phyloP scores from a whole-genome alignment of 129 eudicot species.

The Artemisia tridentata region DNA sequence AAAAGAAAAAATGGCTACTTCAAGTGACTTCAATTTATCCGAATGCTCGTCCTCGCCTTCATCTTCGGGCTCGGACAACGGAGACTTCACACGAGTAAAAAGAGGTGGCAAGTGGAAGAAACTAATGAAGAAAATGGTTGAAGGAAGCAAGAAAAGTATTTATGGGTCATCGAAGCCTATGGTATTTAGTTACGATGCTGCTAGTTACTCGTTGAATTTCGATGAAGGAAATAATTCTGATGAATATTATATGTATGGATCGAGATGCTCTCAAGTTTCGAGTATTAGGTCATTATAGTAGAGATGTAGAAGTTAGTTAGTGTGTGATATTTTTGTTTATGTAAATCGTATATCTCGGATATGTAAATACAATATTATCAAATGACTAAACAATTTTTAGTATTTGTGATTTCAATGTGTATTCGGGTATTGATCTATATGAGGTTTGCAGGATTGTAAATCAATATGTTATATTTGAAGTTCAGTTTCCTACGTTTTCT shows the following conservation, averaged over 20 bases:
- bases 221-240: neutral
- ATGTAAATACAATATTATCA: too few species aligned
- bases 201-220: constrained; percentile 36
- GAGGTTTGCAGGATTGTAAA: too few species aligned
- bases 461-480: too few species aligned
- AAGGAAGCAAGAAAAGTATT: neutral
- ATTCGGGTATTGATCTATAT: too few species aligned
- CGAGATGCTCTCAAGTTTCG: neutral
- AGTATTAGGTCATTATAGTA: too few species aligned
- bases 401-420: too few species aligned
- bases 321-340: too few species aligned
- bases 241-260: neutral
- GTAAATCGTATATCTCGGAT: too few species aligned
- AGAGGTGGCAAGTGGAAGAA: constrained; percentile 30
- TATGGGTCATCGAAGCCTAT: neutral
- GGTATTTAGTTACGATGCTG: constrained; percentile 38
- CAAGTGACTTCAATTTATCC: constrained; percentile 14
- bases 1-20: constrained; percentile 23
- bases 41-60: neutral
- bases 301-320: too few species aligned
- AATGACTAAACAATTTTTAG: too few species aligned
- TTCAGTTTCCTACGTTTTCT: too few species aligned
- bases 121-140: constrained; percentile 37
- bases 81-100: neutral
- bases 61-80: neutral